Conservation (phyloP, 495 filamentous ascomycete genomes). For the Hypoxylon rickii region DNA sequence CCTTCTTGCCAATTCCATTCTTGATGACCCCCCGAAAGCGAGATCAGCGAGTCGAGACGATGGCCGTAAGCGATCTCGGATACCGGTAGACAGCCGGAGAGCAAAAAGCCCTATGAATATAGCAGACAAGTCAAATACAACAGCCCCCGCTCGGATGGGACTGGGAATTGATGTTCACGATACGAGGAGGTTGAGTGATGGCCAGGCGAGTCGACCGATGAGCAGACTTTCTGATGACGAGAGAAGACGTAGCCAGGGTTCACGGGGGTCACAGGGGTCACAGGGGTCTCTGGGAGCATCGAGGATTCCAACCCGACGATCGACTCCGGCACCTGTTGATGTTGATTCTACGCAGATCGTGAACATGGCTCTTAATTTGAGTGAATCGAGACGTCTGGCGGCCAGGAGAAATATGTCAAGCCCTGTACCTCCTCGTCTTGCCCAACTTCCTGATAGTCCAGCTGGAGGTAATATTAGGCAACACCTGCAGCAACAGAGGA, state of each 20-base stretch:
- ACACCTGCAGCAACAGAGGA: constrained; percentile 68
- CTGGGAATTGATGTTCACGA: constrained; percentile 25
- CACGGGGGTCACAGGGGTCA: constrained; percentile 12
- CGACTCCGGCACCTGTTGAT: constrained; percentile 52
- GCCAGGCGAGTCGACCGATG: constrained; percentile 4
- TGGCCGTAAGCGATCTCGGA: constrained; percentile 33
- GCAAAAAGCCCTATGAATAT: constrained; percentile 24
- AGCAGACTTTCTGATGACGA: constrained; percentile 16
- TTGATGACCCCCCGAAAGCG: constrained; percentile 23
- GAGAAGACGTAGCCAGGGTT: constrained; percentile 26
- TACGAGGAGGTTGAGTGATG: constrained; percentile 17
- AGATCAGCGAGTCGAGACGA: constrained; percentile 21
- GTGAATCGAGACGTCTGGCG: constrained; percentile 74
- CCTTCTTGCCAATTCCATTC: constrained; percentile 47
- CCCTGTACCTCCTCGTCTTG: constrained; percentile 53
- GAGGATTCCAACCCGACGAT: constrained; percentile 30
- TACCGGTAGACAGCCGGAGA: constrained; percentile 37
- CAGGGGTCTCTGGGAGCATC: constrained; percentile 9
- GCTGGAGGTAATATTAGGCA: constrained; percentile 63
- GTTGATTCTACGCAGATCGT: constrained; percentile 85
- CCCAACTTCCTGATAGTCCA: constrained; percentile 46
- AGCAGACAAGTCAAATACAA: constrained; percentile 10
- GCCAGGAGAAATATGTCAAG: constrained; percentile 58
- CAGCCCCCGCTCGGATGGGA: constrained; percentile 4
- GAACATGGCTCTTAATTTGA: constrained; percentile 84